phyloP scores from a whole-genome alignment of 2,329 filamentous ascomycete species.

The Ceratocystis colombiana region DNA sequence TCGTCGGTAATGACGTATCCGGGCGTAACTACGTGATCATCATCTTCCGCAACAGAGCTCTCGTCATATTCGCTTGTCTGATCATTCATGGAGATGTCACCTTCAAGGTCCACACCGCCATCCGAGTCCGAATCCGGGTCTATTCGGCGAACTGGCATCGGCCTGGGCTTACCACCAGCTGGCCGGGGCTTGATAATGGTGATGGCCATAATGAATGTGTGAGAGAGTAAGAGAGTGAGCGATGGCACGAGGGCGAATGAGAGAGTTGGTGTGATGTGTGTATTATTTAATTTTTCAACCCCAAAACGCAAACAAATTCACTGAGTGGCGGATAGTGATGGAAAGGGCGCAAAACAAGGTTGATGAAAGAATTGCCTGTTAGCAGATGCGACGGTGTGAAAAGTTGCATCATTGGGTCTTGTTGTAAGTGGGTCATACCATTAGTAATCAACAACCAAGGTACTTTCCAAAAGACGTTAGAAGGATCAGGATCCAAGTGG shows the following conservation, averaged over 20 bases:
- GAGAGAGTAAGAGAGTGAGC: not conserved
- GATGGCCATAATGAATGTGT: constrained; percentile 36
- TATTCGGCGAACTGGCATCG: constrained; percentile 26
- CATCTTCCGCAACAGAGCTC: not conserved
- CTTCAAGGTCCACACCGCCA: constrained; percentile 39
- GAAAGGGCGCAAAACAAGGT: too few relatives aligned
- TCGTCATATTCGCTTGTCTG: constrained; percentile 28
- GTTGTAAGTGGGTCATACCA: too few relatives aligned
- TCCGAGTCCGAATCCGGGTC: constrained; percentile 34
- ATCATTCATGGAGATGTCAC: constrained; percentile 39
- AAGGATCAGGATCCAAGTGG: too few relatives aligned
- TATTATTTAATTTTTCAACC: not conserved
- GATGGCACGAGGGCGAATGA: too few relatives aligned
- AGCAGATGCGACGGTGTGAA: too few relatives aligned
- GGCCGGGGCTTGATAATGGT: constrained; percentile 39
- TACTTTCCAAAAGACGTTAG: too few relatives aligned
- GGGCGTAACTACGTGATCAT: constrained; percentile 63
- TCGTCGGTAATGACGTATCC: constrained; percentile 82
- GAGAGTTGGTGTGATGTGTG: not conserved
- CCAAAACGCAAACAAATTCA: too few relatives aligned
- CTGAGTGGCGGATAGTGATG: too few relatives aligned
- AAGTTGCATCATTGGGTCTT: too few relatives aligned
- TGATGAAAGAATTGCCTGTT: too few relatives aligned
- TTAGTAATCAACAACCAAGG: too few relatives aligned
- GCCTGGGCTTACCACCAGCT: constrained; percentile 25